Conservation (phyloP, 805 yeast species). For the Candida saitoana region DNA sequence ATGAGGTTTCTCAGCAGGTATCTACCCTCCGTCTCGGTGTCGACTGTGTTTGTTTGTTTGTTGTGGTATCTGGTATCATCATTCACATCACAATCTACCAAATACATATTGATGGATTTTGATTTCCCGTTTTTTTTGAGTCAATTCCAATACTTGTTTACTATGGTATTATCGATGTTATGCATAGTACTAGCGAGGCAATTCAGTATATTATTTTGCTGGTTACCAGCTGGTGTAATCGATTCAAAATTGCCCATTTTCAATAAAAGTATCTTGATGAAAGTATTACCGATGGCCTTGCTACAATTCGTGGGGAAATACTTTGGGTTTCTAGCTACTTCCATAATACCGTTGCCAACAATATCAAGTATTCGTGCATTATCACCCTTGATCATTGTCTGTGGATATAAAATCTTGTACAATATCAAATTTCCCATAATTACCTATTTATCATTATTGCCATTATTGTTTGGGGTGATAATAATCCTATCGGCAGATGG, state of each 20-base stretch:
- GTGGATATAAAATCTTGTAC: slow-evolving; percentile 51
- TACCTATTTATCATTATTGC: slow-evolving; percentile 51
- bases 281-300: slow-evolving; percentile 58
- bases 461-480: slow-evolving; percentile 51
- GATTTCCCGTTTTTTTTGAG: slow-evolving; percentile 62
- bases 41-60: slow-evolving; percentile 43
- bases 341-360: slow-evolving; percentile 62
- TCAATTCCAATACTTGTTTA: slow-evolving; percentile 57
- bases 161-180: slow-evolving; percentile 38
- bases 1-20: background rate
- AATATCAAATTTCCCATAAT: slow-evolving; percentile 45
- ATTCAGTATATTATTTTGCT: slow-evolving; percentile 23
- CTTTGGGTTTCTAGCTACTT: slow-evolving; percentile 60
- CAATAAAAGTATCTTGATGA: slow-evolving; percentile 32
- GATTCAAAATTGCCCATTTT: slow-evolving; percentile 21
- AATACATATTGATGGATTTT: slow-evolving; percentile 49
- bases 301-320: slow-evolving; percentile 64
- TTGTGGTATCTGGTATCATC: slow-evolving; percentile 63
- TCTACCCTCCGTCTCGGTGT: slow-evolving; percentile 32
- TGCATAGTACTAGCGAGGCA: slow-evolving; percentile 33
- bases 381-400: slow-evolving; percentile 58
- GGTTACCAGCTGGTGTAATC: slow-evolving; percentile 54
- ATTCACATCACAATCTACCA: slow-evolving; percentile 61
- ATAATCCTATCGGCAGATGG: slow-evolving; percentile 38
- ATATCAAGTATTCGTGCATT: slow-evolving; percentile 68